Evolutionary conservation across 1,139 yeast genomes (phyloP).

Genomic region (Candida sp.): DNA sequence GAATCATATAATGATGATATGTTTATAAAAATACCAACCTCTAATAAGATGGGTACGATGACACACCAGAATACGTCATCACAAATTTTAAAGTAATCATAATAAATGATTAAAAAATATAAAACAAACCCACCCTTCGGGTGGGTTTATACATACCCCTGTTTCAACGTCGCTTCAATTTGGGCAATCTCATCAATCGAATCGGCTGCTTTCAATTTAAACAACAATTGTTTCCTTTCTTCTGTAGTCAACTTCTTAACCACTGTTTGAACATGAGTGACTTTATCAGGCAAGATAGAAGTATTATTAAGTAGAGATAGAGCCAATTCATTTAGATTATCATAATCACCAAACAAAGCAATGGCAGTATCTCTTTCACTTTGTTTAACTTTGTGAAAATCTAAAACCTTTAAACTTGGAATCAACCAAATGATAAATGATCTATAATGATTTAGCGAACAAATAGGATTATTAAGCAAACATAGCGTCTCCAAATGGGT

Average conservation of each 20-base stretch:
- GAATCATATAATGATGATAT: no score
- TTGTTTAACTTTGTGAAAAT: slow-evolving; percentile 59
- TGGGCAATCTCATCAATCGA: slow-evolving; percentile 72
- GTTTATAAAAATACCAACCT: no score
- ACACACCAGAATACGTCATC: no score
- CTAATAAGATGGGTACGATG: no score
- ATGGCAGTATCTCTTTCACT: slow-evolving; percentile 47
- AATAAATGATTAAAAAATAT: no score
- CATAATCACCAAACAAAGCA: slow-evolving; percentile 40
- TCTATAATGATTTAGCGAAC: slow-evolving; percentile 54
- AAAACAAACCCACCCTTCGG: no score
- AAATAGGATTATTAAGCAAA: slow-evolving; percentile 61
- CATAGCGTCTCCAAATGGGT: slow-evolving; percentile 44
- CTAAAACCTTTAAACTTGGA: slow-evolving; percentile 63
- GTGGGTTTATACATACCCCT: slow-evolving; percentile 7
- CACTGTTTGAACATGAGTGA: slow-evolving; percentile 6
- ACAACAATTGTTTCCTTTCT: slow-evolving; percentile 50
- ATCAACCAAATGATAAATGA: slow-evolving; percentile 55
- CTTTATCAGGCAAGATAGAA: slow-evolving; percentile 3
- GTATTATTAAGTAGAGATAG: slow-evolving; percentile 8
- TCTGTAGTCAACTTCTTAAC: slow-evolving; percentile 46
- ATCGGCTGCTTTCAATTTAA: slow-evolving; percentile 57
- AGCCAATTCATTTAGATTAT: slow-evolving; percentile 10
- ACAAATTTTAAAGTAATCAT: no score
- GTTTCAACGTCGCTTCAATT: slow-evolving; percentile 41